A percentile compares a stretch with the other conserved stretches of the same genome.
phyloP scores from a whole-genome alignment of 2,329 filamentous ascomycete species.

The Thelonectria olida region DNA sequence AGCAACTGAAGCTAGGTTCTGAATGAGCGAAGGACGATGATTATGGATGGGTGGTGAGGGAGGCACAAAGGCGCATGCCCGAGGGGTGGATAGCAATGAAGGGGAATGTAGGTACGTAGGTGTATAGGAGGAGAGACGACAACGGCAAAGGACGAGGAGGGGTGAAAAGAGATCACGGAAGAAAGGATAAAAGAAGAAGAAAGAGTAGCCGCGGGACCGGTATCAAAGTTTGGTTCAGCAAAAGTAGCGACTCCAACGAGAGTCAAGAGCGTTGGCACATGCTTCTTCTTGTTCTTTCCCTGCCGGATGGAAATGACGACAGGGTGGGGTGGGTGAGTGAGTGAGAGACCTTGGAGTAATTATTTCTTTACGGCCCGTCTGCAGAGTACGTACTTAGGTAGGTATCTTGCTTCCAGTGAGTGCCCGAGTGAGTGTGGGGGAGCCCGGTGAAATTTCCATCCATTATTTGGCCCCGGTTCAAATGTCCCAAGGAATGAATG shows the following conservation, averaged over 20 bases:
- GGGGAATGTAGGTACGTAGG: background rate
- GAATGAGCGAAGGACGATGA: background rate
- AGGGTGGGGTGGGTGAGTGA: background rate
- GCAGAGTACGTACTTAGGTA: too few relatives aligned
- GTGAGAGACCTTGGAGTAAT: too few relatives aligned
- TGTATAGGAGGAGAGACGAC: background rate
- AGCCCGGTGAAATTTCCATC: background rate
- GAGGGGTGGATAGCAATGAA: background rate
- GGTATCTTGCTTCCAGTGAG: too few relatives aligned
- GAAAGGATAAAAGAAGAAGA: background rate
- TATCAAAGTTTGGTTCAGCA: background rate
- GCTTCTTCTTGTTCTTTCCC: too few relatives aligned
- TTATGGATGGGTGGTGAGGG: background rate
- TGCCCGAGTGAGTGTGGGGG: background rate
- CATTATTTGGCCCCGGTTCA: background rate
- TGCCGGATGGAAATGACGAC: constrained; percentile 11
- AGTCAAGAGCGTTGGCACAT: background rate
- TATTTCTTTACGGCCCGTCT: too few relatives aligned
- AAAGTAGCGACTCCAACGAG: constrained; percentile 1
- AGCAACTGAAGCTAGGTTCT: background rate
- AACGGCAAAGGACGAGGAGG: too few relatives aligned
- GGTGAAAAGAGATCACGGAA: too few relatives aligned
- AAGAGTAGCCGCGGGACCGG: background rate
- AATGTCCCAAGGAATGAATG: too few relatives aligned
- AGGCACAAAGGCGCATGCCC: background rate